phyloP scores from a whole-genome alignment of 106 monocot species.

The Dioscorea zingiberensis region DNA sequence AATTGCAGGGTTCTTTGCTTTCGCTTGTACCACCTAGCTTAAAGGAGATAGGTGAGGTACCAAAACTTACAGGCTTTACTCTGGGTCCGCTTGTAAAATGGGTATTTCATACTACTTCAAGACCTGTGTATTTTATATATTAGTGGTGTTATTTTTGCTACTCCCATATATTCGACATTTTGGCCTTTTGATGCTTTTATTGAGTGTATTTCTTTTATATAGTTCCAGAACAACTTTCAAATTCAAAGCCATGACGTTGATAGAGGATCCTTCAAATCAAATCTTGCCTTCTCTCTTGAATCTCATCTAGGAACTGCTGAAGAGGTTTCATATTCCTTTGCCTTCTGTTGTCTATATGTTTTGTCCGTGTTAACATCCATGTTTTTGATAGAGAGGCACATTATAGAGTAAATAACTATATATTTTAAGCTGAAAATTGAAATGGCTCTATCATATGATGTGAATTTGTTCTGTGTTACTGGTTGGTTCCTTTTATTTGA shows the following conservation, averaged over 20 bases:
- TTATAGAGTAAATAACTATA: too few relatives aligned
- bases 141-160: too few relatives aligned
- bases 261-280: slow-evolving; percentile 54
- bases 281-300: slow-evolving; percentile 65
- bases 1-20: slow-evolving; percentile 80
- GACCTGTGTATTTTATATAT: too few relatives aligned
- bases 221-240: slow-evolving; percentile 70
- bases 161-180: too few relatives aligned
- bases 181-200: too few relatives aligned
- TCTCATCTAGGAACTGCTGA: slow-evolving; percentile 72
- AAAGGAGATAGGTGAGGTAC: slow-evolving; percentile 37
- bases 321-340: slow-evolving; percentile 50
- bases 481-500: too few relatives aligned
- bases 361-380: not conserved
- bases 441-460: too few relatives aligned
- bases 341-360: not conserved
- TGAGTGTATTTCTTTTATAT: slow-evolving; percentile 2
- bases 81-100: slow-evolving; percentile 67
- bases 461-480: too few relatives aligned
- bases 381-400: not conserved
- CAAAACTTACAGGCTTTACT: slow-evolving; percentile 41
- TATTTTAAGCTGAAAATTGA: too few relatives aligned
- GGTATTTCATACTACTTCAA: slow-evolving; percentile 35
- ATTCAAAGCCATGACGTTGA: slow-evolving; percentile 36
- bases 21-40: slow-evolving; percentile 70